Conservation (phyloP, 352 stramenopile genomes). For the Phytopythium litorale region DNA sequence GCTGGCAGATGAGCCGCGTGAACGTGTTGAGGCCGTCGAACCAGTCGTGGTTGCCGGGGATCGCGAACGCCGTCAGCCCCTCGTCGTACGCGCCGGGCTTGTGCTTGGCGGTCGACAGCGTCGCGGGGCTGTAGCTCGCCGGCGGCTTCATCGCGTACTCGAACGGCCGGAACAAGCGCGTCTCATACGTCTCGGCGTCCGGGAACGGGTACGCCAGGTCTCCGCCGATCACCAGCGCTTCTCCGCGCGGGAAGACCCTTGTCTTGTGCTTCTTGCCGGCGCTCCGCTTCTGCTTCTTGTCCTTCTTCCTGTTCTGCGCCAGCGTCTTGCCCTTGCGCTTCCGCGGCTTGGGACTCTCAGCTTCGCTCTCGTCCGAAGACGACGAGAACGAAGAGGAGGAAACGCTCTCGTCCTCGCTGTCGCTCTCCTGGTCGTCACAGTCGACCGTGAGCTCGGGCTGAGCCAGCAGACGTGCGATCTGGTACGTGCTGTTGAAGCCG, state of each 20-base stretch:
- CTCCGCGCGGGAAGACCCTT: constrained; percentile 75
- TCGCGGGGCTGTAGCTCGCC: constrained; percentile 71
- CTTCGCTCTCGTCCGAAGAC: neutral
- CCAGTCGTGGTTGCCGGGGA: constrained; percentile 93
- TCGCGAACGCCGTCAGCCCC: constrained; percentile 71
- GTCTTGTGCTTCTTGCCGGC: constrained; percentile 20
- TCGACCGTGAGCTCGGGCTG: constrained; percentile 85
- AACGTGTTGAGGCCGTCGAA: constrained; percentile 93
- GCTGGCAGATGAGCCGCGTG: constrained; percentile 87
- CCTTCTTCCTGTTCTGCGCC: neutral
- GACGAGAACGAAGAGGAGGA: neutral
- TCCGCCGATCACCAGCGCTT: constrained; percentile 88
- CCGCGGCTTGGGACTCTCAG: neutral
- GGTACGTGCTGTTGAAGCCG: constrained; percentile 93
- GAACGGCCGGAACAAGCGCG: constrained; percentile 88
- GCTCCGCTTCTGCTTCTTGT: neutral
- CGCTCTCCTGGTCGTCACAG: constrained; percentile 18
- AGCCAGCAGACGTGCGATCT: constrained; percentile 88
- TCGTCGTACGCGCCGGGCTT: constrained; percentile 55
- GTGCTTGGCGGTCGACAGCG: constrained; percentile 79
- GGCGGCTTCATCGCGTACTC: constrained; percentile 93
- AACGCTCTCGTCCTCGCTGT: neutral
- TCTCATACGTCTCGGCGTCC: constrained; percentile 86
- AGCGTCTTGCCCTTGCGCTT: neutral
- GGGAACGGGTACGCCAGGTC: constrained; percentile 93